Evolutionary conservation across 768 basidiomycete species (phyloP).

Genomic region (Lenzites betulinus): DNA sequence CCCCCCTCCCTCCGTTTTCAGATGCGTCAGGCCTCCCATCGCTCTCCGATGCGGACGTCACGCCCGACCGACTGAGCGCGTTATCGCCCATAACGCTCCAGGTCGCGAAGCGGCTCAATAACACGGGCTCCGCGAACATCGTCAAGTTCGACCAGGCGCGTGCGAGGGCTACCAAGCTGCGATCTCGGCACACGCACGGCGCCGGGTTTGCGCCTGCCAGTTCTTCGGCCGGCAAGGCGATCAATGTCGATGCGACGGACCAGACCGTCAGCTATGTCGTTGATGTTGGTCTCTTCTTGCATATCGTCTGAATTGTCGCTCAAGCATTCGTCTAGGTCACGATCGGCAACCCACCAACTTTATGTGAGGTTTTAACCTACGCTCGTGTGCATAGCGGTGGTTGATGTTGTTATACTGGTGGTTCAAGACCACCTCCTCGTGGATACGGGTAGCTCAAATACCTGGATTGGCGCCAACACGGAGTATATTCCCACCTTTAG

Average conservation of each 20-base stretch:
- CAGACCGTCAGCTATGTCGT: conserved; percentile 31
- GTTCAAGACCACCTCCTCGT: conserved; percentile 24
- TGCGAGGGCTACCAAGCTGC: conserved; percentile 13
- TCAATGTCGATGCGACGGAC: conserved; percentile 20
- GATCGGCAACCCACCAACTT: conserved; percentile 26
- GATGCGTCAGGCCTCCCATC: background rate
- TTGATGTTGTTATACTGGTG: conserved; percentile 14
- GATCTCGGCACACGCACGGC: conserved; percentile 15
- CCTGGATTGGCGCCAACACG: conserved; percentile 25
- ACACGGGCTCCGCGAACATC: conserved; percentile 20
- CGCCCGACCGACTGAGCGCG: background rate
- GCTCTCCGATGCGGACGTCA: background rate
- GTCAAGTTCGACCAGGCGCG: conserved; percentile 26
- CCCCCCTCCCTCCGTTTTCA: background rate
- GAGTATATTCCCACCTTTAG: background rate
- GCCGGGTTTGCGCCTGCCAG: background rate
- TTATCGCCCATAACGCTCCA: conserved; percentile 9
- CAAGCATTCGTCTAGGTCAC: conserved; percentile 9
- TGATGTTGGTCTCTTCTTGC: conserved; percentile 2
- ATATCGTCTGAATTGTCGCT: background rate
- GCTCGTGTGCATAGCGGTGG: background rate
- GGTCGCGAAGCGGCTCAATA: conserved; percentile 22
- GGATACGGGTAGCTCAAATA: conserved; percentile 30
- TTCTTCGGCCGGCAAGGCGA: background rate
- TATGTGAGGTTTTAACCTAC: conserved; percentile 20